Evolutionary conservation across 2,329 filamentous ascomycete genomes (phyloP), one percentile per base, ranked within the genome.

Genomic region (Phoma sp.): DNA sequence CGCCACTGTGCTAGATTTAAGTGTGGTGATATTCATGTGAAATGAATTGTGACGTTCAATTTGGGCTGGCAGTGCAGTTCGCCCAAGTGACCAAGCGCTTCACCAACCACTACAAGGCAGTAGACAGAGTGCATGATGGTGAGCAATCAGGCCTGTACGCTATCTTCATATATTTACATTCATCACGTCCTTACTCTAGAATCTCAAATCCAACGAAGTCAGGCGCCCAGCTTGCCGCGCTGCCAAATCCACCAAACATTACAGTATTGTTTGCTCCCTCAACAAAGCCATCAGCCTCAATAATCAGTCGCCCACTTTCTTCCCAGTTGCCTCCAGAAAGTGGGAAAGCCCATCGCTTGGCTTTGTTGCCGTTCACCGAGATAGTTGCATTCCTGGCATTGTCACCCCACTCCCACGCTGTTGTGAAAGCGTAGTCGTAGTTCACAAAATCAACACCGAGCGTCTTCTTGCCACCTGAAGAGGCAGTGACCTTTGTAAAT

Each of bases 261-360:
- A 73, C 55, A 4, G 36, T 45, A n/a, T 72, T 71, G 14, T 38
- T 47, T n/a, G 39, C 34, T 1, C 71, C 71, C 7, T 57, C 37
- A 1, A 53, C 39, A 32, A 73, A 71, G 1, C 70, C 70, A 23
- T 69, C 69, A 1, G 61, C 49, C 18, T 71, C 67, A 14, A 72
- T 58, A 3, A 57, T 30, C 15, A 74, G 38, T 2, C 64, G 51
- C 2, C 64, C 56, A 20, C 62, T 68, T 49, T 73, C 67, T 7
- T 68, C 68, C 76, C 76, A 78, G 28, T 77, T 63, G 3, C 74
- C 76, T 1, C 76, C 76, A 5, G 73, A 75, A 14, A 78, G 52
- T 1, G 76, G 76, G 50, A 78, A 75, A 0, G 71, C 64, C 43
- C 76, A 76, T 36, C 67, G 59, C 59, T 72, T 72, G 0, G 69